These are phyloP conservation scores for Penicillium polonicum DNA, from an alignment of 2,329 filamentous ascomycete species.

Conservation along the genomic window DNA sequence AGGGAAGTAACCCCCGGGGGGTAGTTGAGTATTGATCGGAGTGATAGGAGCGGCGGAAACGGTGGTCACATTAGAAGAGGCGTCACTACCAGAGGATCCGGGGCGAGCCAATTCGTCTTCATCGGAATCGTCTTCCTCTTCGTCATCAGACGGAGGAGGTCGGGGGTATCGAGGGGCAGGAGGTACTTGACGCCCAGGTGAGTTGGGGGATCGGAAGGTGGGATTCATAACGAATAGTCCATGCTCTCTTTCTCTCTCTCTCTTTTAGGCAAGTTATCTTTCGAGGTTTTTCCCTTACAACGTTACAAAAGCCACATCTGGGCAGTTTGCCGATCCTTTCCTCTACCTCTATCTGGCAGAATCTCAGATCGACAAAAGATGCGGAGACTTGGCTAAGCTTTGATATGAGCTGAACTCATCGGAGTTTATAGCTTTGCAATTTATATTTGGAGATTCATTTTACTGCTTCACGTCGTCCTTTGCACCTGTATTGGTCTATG, in stretches of 20 bases:
- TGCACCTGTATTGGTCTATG: neutral
- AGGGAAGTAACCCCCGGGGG: conserved; percentile 24
- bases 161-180: conserved; percentile 17
- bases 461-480: neutral
- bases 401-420: neutral
- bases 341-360: conserved; percentile 6
- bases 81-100: conserved; percentile 48
- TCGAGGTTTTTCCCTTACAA: neutral
- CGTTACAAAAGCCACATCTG: conserved; percentile 8
- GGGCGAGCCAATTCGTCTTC: conserved; percentile 39
- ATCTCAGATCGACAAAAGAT: conserved; percentile 4
- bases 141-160: conserved; percentile 23
- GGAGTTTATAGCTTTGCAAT: neutral
- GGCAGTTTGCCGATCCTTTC: conserved; percentile 12
- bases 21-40: conserved; percentile 32
- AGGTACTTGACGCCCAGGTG: conserved; percentile 22
- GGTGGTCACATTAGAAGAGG: conserved; percentile 48
- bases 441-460: neutral
- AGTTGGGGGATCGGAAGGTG: conserved; percentile 15
- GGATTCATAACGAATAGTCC: conserved; percentile 22
- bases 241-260: conserved; percentile 8
- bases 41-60: conserved; percentile 44
- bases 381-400: conserved; percentile 6
- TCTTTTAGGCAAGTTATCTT: neutral
- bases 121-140: conserved; percentile 26